Percentiles rank a stretch among this genome's conserved stretches.
phyloP scores from a whole-genome alignment of 768 basidiomycete species.

The Boletus sp. region DNA sequence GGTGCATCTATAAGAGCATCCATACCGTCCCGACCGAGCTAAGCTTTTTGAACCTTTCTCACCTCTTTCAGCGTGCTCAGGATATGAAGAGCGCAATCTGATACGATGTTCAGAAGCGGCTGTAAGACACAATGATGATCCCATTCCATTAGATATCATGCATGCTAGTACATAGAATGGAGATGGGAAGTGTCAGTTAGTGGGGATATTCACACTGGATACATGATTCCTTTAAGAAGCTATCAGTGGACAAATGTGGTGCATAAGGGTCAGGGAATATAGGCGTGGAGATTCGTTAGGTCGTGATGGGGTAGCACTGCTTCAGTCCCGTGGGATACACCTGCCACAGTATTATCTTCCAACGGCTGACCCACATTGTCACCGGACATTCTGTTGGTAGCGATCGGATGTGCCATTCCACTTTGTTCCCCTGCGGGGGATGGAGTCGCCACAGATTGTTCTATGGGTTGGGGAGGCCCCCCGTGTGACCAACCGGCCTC shows the following conservation, averaged over 20 bases:
- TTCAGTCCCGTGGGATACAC: background rate
- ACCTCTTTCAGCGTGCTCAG: too few species aligned
- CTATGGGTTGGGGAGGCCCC: background rate
- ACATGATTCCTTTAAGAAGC: background rate
- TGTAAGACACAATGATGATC: background rate
- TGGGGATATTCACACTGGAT: background rate
- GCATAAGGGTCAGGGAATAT: background rate
- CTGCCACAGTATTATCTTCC: background rate
- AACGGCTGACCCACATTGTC: background rate
- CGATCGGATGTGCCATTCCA: background rate
- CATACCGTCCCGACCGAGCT: background rate
- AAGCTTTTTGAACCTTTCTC: too few species aligned
- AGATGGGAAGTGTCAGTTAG: too few species aligned
- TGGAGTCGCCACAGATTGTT: background rate
- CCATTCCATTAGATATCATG: background rate
- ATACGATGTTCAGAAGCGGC: too few species aligned
- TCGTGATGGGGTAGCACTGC: background rate
- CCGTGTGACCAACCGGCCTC: constrained; percentile 20
- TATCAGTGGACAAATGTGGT: background rate
- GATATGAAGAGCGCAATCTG: background rate
- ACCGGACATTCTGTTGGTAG: too few species aligned
- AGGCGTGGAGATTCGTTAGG: constrained; percentile 2
- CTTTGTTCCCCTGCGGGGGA: background rate
- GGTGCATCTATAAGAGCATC: background rate
- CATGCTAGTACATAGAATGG: background rate